Evolutionary conservation across 345 rosid genomes (phyloP).

Genomic region (Lepidium sativum): DNA sequence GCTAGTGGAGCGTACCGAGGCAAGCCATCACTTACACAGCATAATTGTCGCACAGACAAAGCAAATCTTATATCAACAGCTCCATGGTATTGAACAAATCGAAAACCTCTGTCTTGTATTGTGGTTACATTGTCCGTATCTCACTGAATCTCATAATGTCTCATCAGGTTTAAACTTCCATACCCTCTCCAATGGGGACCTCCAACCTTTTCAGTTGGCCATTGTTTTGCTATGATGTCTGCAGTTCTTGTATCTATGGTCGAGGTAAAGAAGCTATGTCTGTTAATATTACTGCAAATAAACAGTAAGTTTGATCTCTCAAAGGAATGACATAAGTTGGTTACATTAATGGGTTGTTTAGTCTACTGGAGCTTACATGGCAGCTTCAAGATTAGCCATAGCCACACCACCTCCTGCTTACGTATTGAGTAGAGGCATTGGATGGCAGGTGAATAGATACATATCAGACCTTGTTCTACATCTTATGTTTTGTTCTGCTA

Average conservation of each 20-base stretch:
- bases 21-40: conserved; percentile 46
- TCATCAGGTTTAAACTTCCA: conserved; percentile 78
- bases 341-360: conserved; percentile 16
- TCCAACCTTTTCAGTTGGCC: conserved; percentile 94
- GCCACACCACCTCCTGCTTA: conserved; percentile 99
- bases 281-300: neutral
- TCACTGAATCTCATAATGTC: neutral
- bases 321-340: neutral
- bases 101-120: neutral
- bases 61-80: conserved; percentile 80
- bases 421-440: conserved; percentile 92
- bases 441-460: conserved; percentile 72
- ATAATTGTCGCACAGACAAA: conserved; percentile 77
- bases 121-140: neutral
- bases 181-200: conserved; percentile 99
- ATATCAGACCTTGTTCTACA: neutral
- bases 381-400: conserved; percentile 90
- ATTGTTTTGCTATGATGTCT: conserved; percentile 92
- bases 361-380: conserved; percentile 96
- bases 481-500: neutral
- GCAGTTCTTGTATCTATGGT: conserved; percentile 89
- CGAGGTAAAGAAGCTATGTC: conserved; percentile 46
- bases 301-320: neutral
- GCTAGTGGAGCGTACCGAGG: conserved; percentile 83
- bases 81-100: conserved; percentile 55